phyloP scores from a whole-genome alignment of 169 alveolate species.

The Plasmodium berghei region DNA sequence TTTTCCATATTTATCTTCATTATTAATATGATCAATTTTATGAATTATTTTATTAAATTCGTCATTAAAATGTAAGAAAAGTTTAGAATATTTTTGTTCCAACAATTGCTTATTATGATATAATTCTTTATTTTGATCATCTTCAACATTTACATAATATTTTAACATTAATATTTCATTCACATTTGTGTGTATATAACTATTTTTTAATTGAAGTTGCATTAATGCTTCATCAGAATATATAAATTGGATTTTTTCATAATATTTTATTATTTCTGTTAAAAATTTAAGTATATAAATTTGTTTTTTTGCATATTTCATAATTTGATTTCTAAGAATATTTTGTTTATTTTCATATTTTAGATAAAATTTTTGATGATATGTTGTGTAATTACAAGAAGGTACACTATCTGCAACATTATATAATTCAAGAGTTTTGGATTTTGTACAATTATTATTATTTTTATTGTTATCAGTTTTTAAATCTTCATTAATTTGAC shows the following conservation, averaged over 20 bases:
- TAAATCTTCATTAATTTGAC: too few relatives aligned
- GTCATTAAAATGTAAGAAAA: constrained; percentile 38
- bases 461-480: too few relatives aligned
- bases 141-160: constrained; percentile 49
- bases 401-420: too few relatives aligned
- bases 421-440: too few relatives aligned
- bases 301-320: constrained; percentile 11
- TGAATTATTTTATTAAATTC: constrained; percentile 25
- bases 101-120: not conserved
- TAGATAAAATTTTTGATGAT: too few relatives aligned
- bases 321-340: constrained; percentile 23
- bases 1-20: constrained; percentile 3
- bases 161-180: constrained; percentile 59
- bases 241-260: constrained; percentile 11
- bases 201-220: constrained; percentile 33
- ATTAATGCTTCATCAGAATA: constrained; percentile 53
- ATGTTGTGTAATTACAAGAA: too few relatives aligned
- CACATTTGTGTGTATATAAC: constrained; percentile 34
- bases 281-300: constrained; percentile 40
- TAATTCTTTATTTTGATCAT: not conserved
- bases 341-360: constrained; percentile 7
- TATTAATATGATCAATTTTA: constrained; percentile 33
- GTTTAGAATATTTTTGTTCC: constrained; percentile 27
- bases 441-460: too few relatives aligned
- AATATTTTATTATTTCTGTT: constrained; percentile 50